A percentile compares a stretch with the other conserved stretches of the same genome.
Conservation (phyloP, 257 asterid genomes). For the Primulina huaijiensis region DNA sequence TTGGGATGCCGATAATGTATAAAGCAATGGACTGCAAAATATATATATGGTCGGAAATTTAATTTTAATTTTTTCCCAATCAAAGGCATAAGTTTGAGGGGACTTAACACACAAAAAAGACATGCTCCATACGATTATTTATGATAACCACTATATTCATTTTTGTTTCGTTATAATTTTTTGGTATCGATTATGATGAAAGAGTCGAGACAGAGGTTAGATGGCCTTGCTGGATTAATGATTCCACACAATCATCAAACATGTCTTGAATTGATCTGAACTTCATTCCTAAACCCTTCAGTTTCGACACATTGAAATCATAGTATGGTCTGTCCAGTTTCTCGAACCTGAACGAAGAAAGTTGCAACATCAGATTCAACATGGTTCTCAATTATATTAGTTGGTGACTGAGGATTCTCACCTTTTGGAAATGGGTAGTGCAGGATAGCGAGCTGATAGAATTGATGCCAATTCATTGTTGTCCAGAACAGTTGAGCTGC, state of each 20-base stretch:
- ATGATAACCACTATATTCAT: not conserved
- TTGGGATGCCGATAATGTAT: no score
- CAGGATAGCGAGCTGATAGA: constrained; percentile 57
- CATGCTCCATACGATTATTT: no score
- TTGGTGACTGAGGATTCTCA: not conserved
- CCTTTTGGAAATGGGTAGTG: constrained; percentile 68
- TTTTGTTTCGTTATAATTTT: not conserved
- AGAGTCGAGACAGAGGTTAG: constrained; percentile 24
- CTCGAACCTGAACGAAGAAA: constrained; percentile 46
- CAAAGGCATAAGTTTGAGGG: no score
- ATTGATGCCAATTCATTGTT: constrained; percentile 46
- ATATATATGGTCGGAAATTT: no score
- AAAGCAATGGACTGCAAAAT: no score
- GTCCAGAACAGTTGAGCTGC: constrained; percentile 66
- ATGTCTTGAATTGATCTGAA: constrained; percentile 69
- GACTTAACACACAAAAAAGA: no score
- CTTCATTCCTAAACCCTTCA: constrained; percentile 52
- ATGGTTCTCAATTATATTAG: not conserved
- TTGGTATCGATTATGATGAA: not conserved
- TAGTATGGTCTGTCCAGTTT: constrained; percentile 55
- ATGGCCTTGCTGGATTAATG: constrained; percentile 52
- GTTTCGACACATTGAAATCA: constrained; percentile 54
- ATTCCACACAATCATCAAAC: constrained; percentile 75
- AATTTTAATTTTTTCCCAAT: no score
- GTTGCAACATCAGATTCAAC: not conserved